Percentiles rank a stretch among this genome's conserved stretches.
Evolutionary conservation across 148 eudicot species (phyloP).

Genomic region (Gaultheria prostrata): DNA sequence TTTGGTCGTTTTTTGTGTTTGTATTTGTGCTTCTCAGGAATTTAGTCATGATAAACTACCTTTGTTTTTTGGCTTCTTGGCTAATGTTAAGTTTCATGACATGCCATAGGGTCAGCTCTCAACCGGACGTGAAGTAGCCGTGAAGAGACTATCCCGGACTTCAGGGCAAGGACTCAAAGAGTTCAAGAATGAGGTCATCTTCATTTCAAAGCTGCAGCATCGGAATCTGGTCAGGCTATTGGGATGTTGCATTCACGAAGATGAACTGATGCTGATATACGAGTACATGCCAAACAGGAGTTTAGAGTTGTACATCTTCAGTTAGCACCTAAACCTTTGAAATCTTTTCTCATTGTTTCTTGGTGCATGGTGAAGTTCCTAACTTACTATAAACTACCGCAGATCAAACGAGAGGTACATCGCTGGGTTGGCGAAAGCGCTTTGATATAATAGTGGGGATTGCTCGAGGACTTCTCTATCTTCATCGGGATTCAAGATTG

Average conservation of each 20-base stretch:
- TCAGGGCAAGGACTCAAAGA: constrained; percentile 47
- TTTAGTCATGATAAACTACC: no score
- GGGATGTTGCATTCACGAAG: constrained; percentile 40
- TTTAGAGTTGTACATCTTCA: constrained; percentile 37
- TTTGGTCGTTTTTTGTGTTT: neutral
- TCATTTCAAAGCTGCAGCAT: constrained; percentile 50
- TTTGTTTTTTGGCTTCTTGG: no score
- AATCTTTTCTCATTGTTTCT: neutral
- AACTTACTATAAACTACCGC: neutral
- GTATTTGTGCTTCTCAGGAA: neutral
- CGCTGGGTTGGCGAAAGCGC: constrained; percentile 17
- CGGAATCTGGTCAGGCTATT: constrained; percentile 43
- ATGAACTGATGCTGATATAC: constrained; percentile 46
- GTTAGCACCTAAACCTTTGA: constrained; percentile 16
- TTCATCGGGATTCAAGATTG: constrained; percentile 26
- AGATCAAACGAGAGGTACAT: constrained; percentile 16
- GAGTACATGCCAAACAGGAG: constrained; percentile 47
- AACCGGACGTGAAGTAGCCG: constrained; percentile 40
- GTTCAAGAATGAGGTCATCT: constrained; percentile 40
- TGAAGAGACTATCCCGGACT: constrained; percentile 39
- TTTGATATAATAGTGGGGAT: constrained; percentile 19
- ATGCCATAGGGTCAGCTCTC: constrained; percentile 34
- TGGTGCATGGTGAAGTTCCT: neutral
- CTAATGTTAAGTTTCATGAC: neutral
- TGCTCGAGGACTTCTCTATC: constrained; percentile 24